Evolutionary conservation across 331 rosid genomes (phyloP).

Genomic region (Quercus phellos): DNA sequence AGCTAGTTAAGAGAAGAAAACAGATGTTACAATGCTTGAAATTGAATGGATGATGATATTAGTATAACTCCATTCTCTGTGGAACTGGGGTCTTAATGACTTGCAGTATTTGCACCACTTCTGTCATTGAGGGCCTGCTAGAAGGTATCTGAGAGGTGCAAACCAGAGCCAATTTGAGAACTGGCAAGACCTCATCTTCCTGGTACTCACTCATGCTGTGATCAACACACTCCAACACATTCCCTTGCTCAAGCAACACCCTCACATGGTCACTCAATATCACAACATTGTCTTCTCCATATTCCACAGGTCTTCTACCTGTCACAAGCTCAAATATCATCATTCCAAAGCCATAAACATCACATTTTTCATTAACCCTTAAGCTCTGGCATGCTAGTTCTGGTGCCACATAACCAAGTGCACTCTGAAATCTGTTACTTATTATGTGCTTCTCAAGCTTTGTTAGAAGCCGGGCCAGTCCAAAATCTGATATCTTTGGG

Average conservation of each 20-base stretch:
- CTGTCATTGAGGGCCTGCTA: slow-evolving; percentile 88
- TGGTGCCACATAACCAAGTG: slow-evolving; percentile 81
- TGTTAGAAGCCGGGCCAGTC: slow-evolving; percentile 60
- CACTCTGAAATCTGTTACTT: slow-evolving; percentile 75
- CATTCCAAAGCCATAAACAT: slow-evolving; percentile 76
- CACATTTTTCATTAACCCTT: slow-evolving; percentile 94
- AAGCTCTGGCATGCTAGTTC: slow-evolving; percentile 85
- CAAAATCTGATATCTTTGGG: slow-evolving; percentile 80
- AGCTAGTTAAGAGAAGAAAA: slow-evolving; percentile 3
- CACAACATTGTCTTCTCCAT: slow-evolving; percentile 83
- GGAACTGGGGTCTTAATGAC: slow-evolving; percentile 82
- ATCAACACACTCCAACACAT: slow-evolving; percentile 78
- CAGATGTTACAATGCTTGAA: not conserved
- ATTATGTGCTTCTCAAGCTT: slow-evolving; percentile 65
- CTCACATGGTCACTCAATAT: slow-evolving; percentile 78
- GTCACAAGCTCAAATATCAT: slow-evolving; percentile 84
- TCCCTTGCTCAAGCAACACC: slow-evolving; percentile 70
- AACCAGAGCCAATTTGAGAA: slow-evolving; percentile 75
- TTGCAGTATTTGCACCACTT: slow-evolving; percentile 83
- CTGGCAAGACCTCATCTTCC: slow-evolving; percentile 85
- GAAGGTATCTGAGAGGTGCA: slow-evolving; percentile 92
- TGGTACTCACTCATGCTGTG: slow-evolving; percentile 60
- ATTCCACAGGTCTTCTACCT: slow-evolving; percentile 85
- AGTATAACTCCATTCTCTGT: slow-evolving; percentile 54
- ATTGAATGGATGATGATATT: not conserved